phyloP scores from a whole-genome alignment of 495 filamentous ascomycete genomes.

The Xylaria telfairii region DNA sequence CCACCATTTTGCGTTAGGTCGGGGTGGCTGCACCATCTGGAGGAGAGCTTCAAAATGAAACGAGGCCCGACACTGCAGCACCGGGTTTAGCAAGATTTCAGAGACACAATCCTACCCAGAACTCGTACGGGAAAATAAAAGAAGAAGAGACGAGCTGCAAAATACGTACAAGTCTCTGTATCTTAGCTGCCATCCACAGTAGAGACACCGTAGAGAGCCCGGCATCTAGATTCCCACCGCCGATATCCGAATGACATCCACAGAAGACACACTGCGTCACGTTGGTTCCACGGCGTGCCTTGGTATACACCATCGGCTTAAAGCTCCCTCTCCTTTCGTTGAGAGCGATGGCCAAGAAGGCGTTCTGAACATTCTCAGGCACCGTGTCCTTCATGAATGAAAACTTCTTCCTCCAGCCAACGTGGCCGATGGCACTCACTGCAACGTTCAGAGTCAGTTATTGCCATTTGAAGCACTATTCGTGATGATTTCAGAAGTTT shows the following conservation, averaged over 20 bases:
- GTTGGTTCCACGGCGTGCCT: not conserved
- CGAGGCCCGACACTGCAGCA: not conserved
- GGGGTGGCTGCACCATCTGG: conserved; percentile 13
- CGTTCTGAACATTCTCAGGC: conserved; percentile 12
- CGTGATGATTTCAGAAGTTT: no score
- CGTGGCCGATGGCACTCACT: conserved; percentile 8
- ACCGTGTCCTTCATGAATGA: conserved; percentile 14
- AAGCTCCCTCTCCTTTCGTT: conserved; percentile 16
- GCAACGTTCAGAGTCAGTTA: no score
- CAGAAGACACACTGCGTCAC: conserved; percentile 12
- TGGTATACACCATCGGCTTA: conserved; percentile 16
- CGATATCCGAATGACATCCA: conserved; percentile 6
- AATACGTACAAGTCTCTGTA: not conserved
- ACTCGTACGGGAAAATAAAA: not conserved
- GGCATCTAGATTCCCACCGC: conserved; percentile 11
- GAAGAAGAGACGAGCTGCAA: not conserved
- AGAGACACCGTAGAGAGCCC: conserved; percentile 15
- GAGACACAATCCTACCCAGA: no score
- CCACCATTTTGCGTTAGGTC: conserved; percentile 19
- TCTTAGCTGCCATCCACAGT: conserved; percentile 15
- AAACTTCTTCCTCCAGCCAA: conserved; percentile 4
- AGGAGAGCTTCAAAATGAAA: conserved; percentile 9
- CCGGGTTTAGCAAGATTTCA: no score
- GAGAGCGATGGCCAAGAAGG: conserved; percentile 12
- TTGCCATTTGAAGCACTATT: no score